Base-by-base conservation (phyloP, 75 land plant species). In the Cryptomeria japonica region DNA sequence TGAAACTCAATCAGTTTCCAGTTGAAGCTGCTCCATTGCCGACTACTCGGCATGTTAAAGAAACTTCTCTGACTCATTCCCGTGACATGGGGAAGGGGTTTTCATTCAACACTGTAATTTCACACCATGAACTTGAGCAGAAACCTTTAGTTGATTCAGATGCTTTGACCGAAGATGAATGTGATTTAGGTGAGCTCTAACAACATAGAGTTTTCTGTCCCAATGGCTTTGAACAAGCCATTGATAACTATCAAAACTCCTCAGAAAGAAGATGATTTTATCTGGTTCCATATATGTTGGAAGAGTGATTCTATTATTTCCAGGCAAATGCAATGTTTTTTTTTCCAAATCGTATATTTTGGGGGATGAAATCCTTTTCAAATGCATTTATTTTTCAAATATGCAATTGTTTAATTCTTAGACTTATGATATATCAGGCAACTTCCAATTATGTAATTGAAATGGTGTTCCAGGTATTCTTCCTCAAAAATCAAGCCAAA, bases 151-250 rank as follows among this genome's bases (percentile, higher is more conserved):
- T 82, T 22, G 49, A 82, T 82, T 82, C 84, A 82, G 84, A 82
- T 82, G 84, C 84, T 44, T 82, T 28, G 10, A 82, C 84, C 22
- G 84, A 82, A 82, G 84, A 82, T 82, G 84, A 82, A 82, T 4
- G 44, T 19, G 47, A 82, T 41, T n/a, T 44, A 14, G 84, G 47
- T 82, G 84, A 82, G 44, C 47, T 42, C 9, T 28, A 42, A 42
- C 44, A 3, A 19, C 47, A 41, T 6, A n/a, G 51, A 82, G 51
- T 31, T 9, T 82, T 82, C 3, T 42, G 28, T 44, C 32, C 14
- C 13, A 8, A 41, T 42, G 47, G 84, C 31, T 80, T 19, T 80
- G 83, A 39, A 80, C n/a, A 80, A 80, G 83, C 83, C 25, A 44
- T 80, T 39, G 47, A 82, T 39, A 25, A 82, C 83, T 4, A 9